Evolutionary conservation across 805 yeast species (phyloP).

Genomic region (Blastobotrys robertii): DNA sequence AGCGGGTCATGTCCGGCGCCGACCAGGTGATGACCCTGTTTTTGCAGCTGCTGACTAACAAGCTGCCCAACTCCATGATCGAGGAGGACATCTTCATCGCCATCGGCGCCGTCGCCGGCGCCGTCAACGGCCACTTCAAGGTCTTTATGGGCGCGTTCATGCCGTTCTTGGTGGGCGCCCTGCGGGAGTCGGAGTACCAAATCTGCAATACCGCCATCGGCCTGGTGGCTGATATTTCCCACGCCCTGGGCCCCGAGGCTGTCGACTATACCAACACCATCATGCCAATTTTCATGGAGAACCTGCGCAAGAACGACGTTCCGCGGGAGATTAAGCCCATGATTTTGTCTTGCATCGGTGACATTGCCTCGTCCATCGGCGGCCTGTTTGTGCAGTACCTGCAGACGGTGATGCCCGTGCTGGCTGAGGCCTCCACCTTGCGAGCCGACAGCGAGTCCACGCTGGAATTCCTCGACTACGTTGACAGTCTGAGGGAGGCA

Average conservation of each 20-base stretch:
- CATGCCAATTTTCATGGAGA: constrained; percentile 73
- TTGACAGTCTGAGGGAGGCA: constrained; percentile 64
- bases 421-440: constrained; percentile 28
- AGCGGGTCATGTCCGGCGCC: constrained; percentile 54
- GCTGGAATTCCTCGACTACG: constrained; percentile 68
- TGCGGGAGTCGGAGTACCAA: constrained; percentile 73
- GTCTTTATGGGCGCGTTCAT: constrained; percentile 73
- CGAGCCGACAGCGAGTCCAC: constrained; percentile 39
- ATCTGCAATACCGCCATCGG: constrained; percentile 89
- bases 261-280: constrained; percentile 68
- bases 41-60: constrained; percentile 57
- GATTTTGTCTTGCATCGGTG: constrained; percentile 89
- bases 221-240: constrained; percentile 86
- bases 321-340: constrained; percentile 79
- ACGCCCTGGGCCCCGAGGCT: constrained; percentile 68
- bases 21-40: constrained; percentile 81
- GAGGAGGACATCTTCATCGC: constrained; percentile 95
- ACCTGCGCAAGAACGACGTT: constrained; percentile 55
- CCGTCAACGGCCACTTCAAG: constrained; percentile 60
- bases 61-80: constrained; percentile 59
- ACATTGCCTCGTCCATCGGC: constrained; percentile 85
- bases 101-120: constrained; percentile 78
- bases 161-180: constrained; percentile 72
- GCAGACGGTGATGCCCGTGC: constrained; percentile 68
- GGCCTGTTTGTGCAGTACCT: constrained; percentile 65